A percentile compares a stretch with the other conserved stretches of the same genome.
Conservation (phyloP, 2,329 filamentous ascomycete genomes). For the Lecanosticta acicola region DNA sequence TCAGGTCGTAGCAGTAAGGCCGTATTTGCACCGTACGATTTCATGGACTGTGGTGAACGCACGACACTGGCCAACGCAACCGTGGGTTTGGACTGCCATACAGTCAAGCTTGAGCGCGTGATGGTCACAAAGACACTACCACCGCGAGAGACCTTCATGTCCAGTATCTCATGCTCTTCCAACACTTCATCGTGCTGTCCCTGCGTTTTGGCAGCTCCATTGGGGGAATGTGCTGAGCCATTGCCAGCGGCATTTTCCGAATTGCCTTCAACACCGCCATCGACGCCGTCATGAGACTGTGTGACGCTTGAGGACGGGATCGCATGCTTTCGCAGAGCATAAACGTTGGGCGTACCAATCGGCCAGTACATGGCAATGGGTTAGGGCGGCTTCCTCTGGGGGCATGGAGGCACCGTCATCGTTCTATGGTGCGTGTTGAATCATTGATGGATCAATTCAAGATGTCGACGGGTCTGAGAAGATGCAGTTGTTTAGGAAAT, state of each 20-base stretch:
- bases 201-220: neutral
- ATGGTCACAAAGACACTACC: slow-evolving; percentile 85
- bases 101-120: slow-evolving; percentile 75
- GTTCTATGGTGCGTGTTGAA: slow-evolving; percentile 1
- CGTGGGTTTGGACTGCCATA: slow-evolving; percentile 95
- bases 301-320: slow-evolving; percentile 49
- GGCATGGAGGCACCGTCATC: slow-evolving; percentile 7
- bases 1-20: slow-evolving; percentile 84
- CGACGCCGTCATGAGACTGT: slow-evolving; percentile 54
- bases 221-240: neutral
- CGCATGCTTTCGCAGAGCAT: slow-evolving; percentile 66
- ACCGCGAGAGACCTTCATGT: slow-evolving; percentile 68
- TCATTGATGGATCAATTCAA: neutral
- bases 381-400: slow-evolving; percentile 12
- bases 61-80: slow-evolving; percentile 80
- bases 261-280: slow-evolving; percentile 17
- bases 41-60: slow-evolving; percentile 72
- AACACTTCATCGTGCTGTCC: neutral
- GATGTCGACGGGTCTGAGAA: neutral
- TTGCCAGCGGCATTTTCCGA: neutral
- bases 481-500: neutral
- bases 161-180: slow-evolving; percentile 51
- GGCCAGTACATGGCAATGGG: slow-evolving; percentile 74
- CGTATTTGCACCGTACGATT: slow-evolving; percentile 78
- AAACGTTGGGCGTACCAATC: slow-evolving; percentile 75